Percentiles rank a stretch among this genome's conserved stretches.
phyloP scores from a whole-genome alignment of 1,139 yeast species.

The Debaryomycetaceae sp. region DNA sequence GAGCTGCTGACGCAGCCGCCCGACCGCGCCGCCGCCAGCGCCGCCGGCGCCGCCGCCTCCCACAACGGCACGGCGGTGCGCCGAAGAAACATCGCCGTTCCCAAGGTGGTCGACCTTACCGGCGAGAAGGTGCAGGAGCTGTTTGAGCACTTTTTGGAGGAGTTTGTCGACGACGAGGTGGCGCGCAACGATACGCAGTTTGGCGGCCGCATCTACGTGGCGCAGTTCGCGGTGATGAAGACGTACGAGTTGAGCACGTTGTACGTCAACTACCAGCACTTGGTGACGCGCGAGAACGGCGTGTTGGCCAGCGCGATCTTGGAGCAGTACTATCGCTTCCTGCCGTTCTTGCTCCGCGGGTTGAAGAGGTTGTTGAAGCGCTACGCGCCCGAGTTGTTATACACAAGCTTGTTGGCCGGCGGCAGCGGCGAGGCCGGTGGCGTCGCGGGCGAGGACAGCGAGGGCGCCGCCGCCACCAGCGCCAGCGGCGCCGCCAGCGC shows the following conservation, averaged over 20 bases:
- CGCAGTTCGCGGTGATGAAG: slow-evolving; percentile 80
- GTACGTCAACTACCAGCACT: slow-evolving; percentile 80
- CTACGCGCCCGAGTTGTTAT: slow-evolving; percentile 71
- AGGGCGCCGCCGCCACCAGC: background rate
- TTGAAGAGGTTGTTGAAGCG: slow-evolving; percentile 67
- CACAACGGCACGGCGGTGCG: slow-evolving; percentile 14
- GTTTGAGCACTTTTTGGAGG: slow-evolving; percentile 80
- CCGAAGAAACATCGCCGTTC: slow-evolving; percentile 61
- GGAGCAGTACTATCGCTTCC: slow-evolving; percentile 88
- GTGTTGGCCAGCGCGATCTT: slow-evolving; percentile 85
- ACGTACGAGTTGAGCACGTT: slow-evolving; percentile 72
- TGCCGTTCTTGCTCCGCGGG: slow-evolving; percentile 79
- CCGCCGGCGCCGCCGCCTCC: slow-evolving; percentile 6
- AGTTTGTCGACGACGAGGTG: slow-evolving; percentile 41
- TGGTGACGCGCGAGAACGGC: slow-evolving; percentile 74
- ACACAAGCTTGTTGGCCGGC: slow-evolving; percentile 31
- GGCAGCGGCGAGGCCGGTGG: slow-evolving; percentile 20
- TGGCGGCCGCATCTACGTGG: slow-evolving; percentile 62
- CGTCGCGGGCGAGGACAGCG: background rate
- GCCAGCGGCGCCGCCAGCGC: background rate
- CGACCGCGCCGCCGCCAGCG: slow-evolving; percentile 4
- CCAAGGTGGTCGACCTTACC: slow-evolving; percentile 84
- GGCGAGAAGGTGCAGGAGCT: slow-evolving; percentile 93
- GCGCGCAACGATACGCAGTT: slow-evolving; percentile 32
- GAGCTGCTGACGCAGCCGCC: slow-evolving; percentile 20